Evolutionary conservation across 225 moss, liverwort and hornwort genomes (phyloP).

Genomic region (Rhytidiadelphus loreus): DNA sequence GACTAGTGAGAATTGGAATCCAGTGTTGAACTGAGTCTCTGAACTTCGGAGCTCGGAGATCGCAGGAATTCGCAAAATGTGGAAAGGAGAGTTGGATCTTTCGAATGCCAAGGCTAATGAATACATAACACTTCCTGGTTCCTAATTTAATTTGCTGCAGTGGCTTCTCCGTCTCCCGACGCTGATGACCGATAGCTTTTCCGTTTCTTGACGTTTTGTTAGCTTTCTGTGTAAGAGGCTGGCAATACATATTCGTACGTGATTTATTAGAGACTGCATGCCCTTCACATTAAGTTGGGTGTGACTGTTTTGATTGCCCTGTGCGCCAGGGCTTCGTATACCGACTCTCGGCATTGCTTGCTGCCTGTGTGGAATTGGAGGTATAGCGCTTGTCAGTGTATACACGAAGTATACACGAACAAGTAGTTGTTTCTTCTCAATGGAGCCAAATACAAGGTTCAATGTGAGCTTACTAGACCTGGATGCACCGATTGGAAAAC

Average conservation of each 20-base stretch:
- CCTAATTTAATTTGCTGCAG: not conserved
- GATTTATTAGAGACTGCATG: not conserved
- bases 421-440: not conserved
- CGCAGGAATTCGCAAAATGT: too few species aligned
- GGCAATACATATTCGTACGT: not conserved
- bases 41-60: too few species aligned
- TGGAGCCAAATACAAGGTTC: not conserved
- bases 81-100: not conserved
- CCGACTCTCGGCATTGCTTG: not conserved
- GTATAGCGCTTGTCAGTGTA: not conserved
- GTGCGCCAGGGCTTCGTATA: not conserved
- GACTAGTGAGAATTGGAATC: too few species aligned
- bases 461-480: not conserved
- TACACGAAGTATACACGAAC: too few species aligned
- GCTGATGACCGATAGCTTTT: not conserved
- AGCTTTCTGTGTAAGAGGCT: not conserved
- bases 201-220: not conserved
- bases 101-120: not conserved
- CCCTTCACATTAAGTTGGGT: not conserved
- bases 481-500: too few species aligned
- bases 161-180: not conserved
- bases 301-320: not conserved
- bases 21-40: too few species aligned
- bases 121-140: not conserved
- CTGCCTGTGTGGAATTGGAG: not conserved